A percentile compares a stretch with the other conserved stretches of the same genome.
These are phyloP conservation scores for Xylaria longipes DNA, from an alignment of 495 filamentous ascomycete species.

Conservation along the genomic window DNA sequence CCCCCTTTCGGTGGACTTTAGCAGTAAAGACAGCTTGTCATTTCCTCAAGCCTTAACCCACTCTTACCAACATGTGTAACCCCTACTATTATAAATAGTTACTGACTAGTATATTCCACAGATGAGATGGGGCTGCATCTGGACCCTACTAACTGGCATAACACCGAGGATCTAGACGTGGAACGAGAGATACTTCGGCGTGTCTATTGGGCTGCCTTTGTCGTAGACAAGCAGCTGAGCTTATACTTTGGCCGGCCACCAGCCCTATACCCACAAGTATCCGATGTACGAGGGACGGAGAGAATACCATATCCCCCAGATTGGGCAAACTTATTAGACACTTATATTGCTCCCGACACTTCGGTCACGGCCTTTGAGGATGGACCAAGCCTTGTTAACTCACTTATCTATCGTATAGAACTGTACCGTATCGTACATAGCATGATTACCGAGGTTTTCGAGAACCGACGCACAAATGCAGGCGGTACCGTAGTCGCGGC, in stretches of 20 bases:
- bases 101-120: slow-evolving; percentile 1
- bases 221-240: slow-evolving; percentile 42
- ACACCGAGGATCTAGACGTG: slow-evolving; percentile 32
- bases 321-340: slow-evolving; percentile 36
- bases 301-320: slow-evolving; percentile 35
- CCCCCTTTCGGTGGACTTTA: neutral
- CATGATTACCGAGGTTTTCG: slow-evolving; percentile 46
- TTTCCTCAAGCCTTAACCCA: neutral
- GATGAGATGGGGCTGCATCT: slow-evolving; percentile 47
- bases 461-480: slow-evolving; percentile 38
- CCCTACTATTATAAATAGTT: neutral
- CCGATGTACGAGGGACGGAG: slow-evolving; percentile 42
- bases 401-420: slow-evolving; percentile 39
- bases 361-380: slow-evolving; percentile 41
- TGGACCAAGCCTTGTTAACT: slow-evolving; percentile 35
- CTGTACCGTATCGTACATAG: slow-evolving; percentile 43
- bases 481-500: slow-evolving; percentile 36
- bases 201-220: slow-evolving; percentile 45
- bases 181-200: slow-evolving; percentile 41
- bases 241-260: slow-evolving; percentile 45
- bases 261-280: slow-evolving; percentile 41
- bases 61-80: neutral
- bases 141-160: slow-evolving; percentile 45
- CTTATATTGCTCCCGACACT: slow-evolving; percentile 35
- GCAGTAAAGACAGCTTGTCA: neutral